Conservation (phyloP, 192 early-diverging fungal species). For the Backusella westeae region DNA sequence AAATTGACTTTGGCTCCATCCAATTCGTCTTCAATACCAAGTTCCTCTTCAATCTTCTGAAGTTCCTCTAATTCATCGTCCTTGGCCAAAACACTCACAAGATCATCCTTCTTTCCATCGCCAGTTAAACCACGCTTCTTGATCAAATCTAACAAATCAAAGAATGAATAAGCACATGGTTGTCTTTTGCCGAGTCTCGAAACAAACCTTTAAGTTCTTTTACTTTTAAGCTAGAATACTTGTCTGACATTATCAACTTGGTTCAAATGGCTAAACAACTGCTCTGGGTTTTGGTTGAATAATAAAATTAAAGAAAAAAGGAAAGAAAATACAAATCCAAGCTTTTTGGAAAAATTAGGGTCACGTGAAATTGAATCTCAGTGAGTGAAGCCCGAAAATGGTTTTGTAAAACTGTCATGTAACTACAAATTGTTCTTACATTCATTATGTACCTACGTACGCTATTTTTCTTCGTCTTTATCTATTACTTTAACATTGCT, state of each 20-base stretch:
- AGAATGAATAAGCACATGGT: not conserved
- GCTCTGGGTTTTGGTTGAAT: too few species aligned
- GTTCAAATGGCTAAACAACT: too few species aligned
- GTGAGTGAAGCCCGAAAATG: too few species aligned
- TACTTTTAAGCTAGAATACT: not conserved
- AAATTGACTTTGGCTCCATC: not conserved
- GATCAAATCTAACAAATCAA: not conserved
- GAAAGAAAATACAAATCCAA: too few species aligned
- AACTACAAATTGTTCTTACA: too few species aligned
- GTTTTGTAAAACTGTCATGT: too few species aligned
- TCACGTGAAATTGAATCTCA: too few species aligned
- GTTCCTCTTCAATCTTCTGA: not conserved
- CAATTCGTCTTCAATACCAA: not conserved
- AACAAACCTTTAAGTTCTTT: not conserved
- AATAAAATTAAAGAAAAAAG: too few species aligned
- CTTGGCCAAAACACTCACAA: not conserved
- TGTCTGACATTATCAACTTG: not conserved
- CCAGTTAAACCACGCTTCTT: not conserved
- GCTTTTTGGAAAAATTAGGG: too few species aligned
- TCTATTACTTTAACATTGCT: too few species aligned
- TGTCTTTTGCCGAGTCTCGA: not conserved
- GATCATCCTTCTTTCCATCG: not conserved
- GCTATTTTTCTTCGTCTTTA: too few species aligned
- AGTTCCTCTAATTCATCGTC: not conserved
- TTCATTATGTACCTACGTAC: too few species aligned